These are phyloP conservation scores for Capillidium rhysosporum DNA, from an alignment of 371 early-diverging fungal genomes.

Conservation along the genomic window DNA sequence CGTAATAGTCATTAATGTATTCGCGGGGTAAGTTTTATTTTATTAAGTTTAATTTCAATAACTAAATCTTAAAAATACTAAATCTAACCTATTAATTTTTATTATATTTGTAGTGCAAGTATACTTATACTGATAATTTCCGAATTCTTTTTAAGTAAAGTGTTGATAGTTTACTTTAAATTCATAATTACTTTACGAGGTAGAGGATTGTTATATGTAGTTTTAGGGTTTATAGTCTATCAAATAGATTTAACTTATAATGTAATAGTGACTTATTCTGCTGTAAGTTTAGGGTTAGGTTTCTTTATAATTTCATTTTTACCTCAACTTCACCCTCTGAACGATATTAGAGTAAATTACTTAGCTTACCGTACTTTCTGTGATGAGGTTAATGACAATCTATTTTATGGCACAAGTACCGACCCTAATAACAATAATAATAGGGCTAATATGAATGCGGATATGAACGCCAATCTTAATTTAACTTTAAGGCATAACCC, in stretches of 20 bases:
- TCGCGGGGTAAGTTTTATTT: background rate
- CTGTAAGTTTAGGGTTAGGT: background rate
- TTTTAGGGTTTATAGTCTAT: conserved; percentile 1
- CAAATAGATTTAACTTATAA: background rate
- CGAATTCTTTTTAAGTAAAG: background rate
- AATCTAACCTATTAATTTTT: no score
- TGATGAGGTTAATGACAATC: conserved; percentile 9
- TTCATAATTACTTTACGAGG: conserved; percentile 2
- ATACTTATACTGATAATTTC: background rate
- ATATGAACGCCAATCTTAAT: conserved; percentile 12
- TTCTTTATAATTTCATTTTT: conserved; percentile 1
- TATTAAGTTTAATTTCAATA: background rate
- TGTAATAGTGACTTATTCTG: background rate
- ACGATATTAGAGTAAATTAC: background rate
- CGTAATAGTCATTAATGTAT: background rate
- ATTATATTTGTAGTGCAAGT: background rate
- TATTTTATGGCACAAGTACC: conserved; percentile 26
- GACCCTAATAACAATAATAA: conserved; percentile 22
- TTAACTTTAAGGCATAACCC: conserved; percentile 21
- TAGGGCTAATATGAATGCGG: conserved; percentile 16
- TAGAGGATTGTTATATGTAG: background rate
- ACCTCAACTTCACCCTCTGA: conserved; percentile 1
- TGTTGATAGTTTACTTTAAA: background rate
- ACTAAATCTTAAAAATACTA: no score
- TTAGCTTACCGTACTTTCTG: background rate